Conservation (phyloP, 2,329 filamentous ascomycete genomes). For the Epichloe uncinata region DNA sequence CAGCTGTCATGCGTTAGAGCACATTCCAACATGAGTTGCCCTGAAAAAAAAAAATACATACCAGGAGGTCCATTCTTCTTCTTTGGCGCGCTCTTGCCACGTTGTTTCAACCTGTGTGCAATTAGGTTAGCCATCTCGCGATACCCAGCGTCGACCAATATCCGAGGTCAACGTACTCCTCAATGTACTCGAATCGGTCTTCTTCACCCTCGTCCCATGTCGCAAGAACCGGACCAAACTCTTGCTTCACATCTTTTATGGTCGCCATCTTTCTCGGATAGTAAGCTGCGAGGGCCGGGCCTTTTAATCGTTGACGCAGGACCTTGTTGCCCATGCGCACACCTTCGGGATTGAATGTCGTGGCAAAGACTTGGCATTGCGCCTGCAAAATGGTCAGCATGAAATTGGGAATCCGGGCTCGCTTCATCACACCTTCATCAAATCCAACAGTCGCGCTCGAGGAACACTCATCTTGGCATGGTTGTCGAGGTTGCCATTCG, state of each 20-base stretch:
- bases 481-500: constrained; percentile 13
- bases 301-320: constrained; percentile 73
- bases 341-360: constrained; percentile 76
- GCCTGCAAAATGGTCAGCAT: constrained; percentile 37
- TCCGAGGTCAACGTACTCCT: constrained; percentile 34
- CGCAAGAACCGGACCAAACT: constrained; percentile 52
- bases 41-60: constrained; percentile 12
- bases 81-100: constrained; percentile 79
- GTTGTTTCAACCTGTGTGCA: constrained; percentile 48
- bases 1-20: constrained; percentile 11
- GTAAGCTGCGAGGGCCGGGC: constrained; percentile 73
- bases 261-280: constrained; percentile 68
- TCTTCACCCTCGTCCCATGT: constrained; percentile 66
- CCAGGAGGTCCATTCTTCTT: constrained; percentile 56
- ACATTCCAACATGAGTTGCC: no score
- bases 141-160: background rate
- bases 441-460: constrained; percentile 50
- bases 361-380: constrained; percentile 85
- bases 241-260: constrained; percentile 58
- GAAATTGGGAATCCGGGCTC: background rate
- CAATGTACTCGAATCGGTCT: constrained; percentile 64
- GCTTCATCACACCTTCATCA: constrained; percentile 56
- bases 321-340: constrained; percentile 82
- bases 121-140: constrained; percentile 15
- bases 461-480: constrained; percentile 46